These are phyloP conservation scores for Fusarium setosum DNA, from an alignment of 2,329 filamentous ascomycete species.

Conservation along the genomic window DNA sequence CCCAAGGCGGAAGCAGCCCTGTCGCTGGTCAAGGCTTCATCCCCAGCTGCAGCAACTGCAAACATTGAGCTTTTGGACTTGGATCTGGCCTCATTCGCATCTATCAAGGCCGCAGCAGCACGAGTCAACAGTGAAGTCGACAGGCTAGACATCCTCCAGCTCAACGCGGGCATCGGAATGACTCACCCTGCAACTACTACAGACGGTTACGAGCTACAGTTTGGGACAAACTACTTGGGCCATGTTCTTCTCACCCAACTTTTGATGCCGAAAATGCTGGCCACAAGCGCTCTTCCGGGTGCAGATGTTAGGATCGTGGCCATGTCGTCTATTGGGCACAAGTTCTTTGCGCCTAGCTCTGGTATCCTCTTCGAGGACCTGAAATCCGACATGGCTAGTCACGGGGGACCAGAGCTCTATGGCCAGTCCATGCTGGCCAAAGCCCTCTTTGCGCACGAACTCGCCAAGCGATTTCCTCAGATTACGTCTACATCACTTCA, in stretches of 20 bases:
- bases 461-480: slow-evolving; percentile 1
- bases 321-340: slow-evolving; percentile 6
- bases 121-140: slow-evolving; percentile 3
- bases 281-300: neutral
- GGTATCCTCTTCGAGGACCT: slow-evolving; percentile 8
- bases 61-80: slow-evolving; percentile 5
- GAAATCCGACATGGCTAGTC: neutral
- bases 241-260: slow-evolving; percentile 14
- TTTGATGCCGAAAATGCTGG: slow-evolving; percentile 9
- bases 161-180: slow-evolving; percentile 6
- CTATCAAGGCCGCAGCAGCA: slow-evolving; percentile 2
- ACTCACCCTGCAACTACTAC: neutral
- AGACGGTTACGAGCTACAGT: slow-evolving; percentile 14
- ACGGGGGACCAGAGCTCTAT: neutral
- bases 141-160: slow-evolving; percentile 9
- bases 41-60: neutral
- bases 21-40: neutral
- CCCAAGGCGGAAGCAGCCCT: neutral
- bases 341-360: neutral
- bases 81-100: slow-evolving; percentile 8
- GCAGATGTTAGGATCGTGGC: slow-evolving; percentile 15
- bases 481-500: neutral
- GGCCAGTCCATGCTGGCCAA: neutral
- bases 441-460: neutral
- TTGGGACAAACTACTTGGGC: slow-evolving; percentile 14